These are phyloP conservation scores for Solanum bulbocastanum DNA, from an alignment of 257 asterid species.

Conservation along the genomic window DNA sequence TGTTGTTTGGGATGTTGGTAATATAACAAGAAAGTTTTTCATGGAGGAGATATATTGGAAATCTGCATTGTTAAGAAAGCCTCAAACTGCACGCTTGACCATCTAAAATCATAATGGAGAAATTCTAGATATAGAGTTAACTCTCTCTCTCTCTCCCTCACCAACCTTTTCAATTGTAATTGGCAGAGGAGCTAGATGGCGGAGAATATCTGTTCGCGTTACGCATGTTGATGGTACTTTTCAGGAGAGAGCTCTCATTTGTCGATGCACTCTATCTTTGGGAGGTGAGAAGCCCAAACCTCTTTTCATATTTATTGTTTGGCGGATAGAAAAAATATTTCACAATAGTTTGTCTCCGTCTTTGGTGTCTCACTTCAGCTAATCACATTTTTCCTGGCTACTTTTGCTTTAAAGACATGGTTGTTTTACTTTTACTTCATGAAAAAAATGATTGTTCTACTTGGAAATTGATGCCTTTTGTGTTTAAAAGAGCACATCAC, in stretches of 20 bases:
- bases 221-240: conserved; percentile 96
- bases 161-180: conserved; percentile 8
- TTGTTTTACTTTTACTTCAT: neutral
- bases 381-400: neutral
- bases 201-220: conserved; percentile 91
- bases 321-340: neutral
- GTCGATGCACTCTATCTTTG: conserved; percentile 84
- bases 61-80: neutral
- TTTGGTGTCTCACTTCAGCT: neutral
- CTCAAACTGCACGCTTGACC: neutral
- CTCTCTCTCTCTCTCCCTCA: neutral
- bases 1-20: neutral
- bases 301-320: neutral
- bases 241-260: conserved; percentile 88
- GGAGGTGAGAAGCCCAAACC: conserved; percentile 53
- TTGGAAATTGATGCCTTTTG: neutral
- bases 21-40: neutral
- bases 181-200: conserved; percentile 85
- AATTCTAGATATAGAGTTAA: neutral
- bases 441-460: neutral
- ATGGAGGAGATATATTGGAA: neutral
- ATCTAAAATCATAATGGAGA: neutral
- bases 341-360: neutral
- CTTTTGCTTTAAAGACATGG: neutral
- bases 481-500: neutral